These are phyloP conservation scores for Colletotrichum cordylinicola DNA, from an alignment of 2,329 filamentous ascomycete genomes.

Conservation along the genomic window DNA sequence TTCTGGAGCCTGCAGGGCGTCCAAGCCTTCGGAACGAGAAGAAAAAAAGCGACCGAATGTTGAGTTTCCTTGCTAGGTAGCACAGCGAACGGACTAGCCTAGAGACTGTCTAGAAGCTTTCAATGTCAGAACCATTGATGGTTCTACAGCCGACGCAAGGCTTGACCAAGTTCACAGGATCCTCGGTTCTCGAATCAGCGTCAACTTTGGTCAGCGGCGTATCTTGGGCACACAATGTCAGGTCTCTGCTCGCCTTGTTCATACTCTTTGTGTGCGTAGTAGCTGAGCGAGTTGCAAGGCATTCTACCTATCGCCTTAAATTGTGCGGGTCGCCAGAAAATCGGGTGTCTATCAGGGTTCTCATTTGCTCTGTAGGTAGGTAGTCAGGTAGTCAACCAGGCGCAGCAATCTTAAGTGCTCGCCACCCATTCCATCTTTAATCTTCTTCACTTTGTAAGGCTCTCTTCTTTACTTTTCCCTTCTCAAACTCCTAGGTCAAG, in stretches of 20 bases:
- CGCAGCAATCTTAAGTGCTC: background rate
- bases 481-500: background rate
- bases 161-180: background rate
- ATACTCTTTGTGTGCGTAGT: background rate
- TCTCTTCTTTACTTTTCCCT: background rate
- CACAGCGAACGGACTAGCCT: background rate
- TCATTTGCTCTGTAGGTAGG: background rate
- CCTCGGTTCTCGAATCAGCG: background rate
- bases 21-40: background rate
- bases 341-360: background rate
- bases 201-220: background rate
- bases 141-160: background rate
- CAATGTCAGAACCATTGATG: background rate
- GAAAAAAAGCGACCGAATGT: background rate
- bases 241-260: background rate
- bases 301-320: background rate
- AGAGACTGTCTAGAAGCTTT: background rate
- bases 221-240: background rate
- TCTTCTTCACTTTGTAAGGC: background rate
- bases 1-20: background rate
- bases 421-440: background rate
- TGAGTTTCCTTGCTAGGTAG: background rate
- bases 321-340: background rate
- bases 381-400: background rate
- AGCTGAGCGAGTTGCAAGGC: background rate